Base-by-base conservation (phyloP, 2,329 filamentous ascomycete genomes). In the Fusarium papillatum region DNA sequence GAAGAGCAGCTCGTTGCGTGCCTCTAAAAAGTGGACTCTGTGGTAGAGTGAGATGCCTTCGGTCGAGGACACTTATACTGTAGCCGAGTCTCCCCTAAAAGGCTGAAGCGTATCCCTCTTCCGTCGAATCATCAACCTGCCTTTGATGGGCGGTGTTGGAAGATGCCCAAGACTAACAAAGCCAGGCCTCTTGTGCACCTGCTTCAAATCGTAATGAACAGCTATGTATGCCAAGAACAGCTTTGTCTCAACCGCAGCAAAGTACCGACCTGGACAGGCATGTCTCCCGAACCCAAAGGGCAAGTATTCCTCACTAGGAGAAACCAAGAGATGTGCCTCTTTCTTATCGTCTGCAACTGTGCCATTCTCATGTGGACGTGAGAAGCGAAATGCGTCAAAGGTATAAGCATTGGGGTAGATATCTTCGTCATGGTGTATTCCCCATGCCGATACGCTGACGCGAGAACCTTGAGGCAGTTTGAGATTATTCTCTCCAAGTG, bases 331-430 rank as follows among this genome's bases (percentile, higher is more conserved):
- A 4, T 62, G 17, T 29, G 8, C 7, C 13, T 24, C 16, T 1
- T 26, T 29, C 13, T 9, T 24, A 1, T 36, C 53, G 0, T 57
- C 53, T 2, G 4, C 1, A 16, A 34, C 13, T 4, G 5, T 34
- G 7, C 19, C 13, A 10, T 14, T 14, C 57, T 60, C 34, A 11
- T 38, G 36, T 17, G 1, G 31, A 6, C 4, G 7, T 0, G 22
- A 13, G 9, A 72, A 72, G 1, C 59, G n/a, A 2, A 72, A 72
- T 0, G 69, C 29, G 14, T 69, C 26, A 11, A 59, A 72, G 0
- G 17, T 61, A 10, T 64, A 63, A 5, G 31, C 64, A 13, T 38
- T 38, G 0, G 31, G 7, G 7, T 72, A 43, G 0, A 50, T 69
- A 1, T 69, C 9, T 10, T 72, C 26, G 1, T 65, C 59, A 1